These are phyloP conservation scores for Acer yangbiense DNA, from an alignment of 345 rosid species.

Conservation along the genomic window DNA sequence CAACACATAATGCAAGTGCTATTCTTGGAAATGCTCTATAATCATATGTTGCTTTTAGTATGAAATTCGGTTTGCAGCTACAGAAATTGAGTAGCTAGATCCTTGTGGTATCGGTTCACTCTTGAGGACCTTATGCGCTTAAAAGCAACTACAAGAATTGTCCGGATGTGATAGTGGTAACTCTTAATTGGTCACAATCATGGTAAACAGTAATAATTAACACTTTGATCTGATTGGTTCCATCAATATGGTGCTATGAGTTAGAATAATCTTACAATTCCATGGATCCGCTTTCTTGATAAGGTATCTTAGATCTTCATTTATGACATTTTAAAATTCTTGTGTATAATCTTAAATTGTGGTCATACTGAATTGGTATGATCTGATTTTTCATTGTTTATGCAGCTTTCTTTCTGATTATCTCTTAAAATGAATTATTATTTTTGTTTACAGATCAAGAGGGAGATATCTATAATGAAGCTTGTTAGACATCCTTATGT, in stretches of 20 bases:
- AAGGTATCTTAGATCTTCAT: neutral
- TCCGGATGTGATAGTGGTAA: neutral
- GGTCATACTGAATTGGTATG: neutral
- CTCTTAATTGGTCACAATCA: neutral
- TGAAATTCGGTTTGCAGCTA: neutral
- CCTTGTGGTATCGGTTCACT: neutral
- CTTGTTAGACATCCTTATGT: slow-evolving; percentile 95
- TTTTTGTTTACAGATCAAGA: slow-evolving; percentile 72
- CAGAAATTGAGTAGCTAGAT: slow-evolving; percentile 4
- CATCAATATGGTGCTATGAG: neutral
- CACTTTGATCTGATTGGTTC: neutral
- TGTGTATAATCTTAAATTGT: neutral
- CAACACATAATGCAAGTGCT: neutral
- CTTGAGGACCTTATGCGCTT: neutral
- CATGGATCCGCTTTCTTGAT: neutral
- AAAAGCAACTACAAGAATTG: neutral
- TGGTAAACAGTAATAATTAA: neutral
- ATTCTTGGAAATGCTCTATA: neutral
- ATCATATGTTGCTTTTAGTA: neutral
- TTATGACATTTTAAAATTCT: neutral
- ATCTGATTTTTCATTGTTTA: slow-evolving; percentile 1
- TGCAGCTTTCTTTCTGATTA: slow-evolving; percentile 1
- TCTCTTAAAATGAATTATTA: neutral
- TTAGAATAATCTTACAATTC: neutral
- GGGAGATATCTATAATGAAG: slow-evolving; percentile 98